Percentiles rank a stretch among this genome's conserved stretches.
These are phyloP conservation scores for Polymyxa betae DNA, from an alignment of 208 protist species.

Conservation along the genomic window DNA sequence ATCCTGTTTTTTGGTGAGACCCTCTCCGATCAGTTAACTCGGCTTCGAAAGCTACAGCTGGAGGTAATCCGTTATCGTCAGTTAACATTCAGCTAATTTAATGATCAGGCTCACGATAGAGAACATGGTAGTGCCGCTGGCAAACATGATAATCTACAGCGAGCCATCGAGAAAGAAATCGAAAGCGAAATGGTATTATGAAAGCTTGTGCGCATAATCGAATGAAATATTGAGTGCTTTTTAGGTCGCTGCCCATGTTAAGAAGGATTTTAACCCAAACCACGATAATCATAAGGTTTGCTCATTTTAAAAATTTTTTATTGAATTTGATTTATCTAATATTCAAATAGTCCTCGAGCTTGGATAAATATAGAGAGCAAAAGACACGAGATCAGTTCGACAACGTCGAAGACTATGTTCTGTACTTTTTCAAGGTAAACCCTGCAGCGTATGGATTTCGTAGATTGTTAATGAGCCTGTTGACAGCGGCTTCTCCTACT, in stretches of 20 bases:
- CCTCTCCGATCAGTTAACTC: neutral
- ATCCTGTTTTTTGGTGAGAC: constrained; percentile 66
- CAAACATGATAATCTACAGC: constrained; percentile 44
- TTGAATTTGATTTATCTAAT: too few species aligned
- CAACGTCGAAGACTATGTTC: constrained; percentile 27
- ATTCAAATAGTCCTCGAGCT: too few species aligned
- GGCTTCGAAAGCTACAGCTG: neutral
- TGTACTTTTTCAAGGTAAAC: constrained; percentile 49
- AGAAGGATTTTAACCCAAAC: too few species aligned
- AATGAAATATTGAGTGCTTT: too few species aligned
- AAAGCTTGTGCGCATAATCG: too few species aligned
- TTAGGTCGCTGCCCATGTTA: too few species aligned
- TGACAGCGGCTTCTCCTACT: constrained; percentile 47
- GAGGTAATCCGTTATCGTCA: neutral
- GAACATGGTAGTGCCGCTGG: neutral
- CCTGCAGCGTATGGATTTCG: neutral
- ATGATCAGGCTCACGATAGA: neutral
- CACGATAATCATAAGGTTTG: too few species aligned
- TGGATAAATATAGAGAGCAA: constrained; percentile 20
- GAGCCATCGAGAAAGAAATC: constrained; percentile 19
- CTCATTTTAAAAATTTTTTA: too few species aligned
- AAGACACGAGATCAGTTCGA: constrained; percentile 22
- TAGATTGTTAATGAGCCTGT: neutral
- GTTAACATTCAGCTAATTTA: neutral
- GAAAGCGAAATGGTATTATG: constrained; percentile 23